Conservation (phyloP, 306 rosid species). For the Phaseolus lunatus region DNA sequence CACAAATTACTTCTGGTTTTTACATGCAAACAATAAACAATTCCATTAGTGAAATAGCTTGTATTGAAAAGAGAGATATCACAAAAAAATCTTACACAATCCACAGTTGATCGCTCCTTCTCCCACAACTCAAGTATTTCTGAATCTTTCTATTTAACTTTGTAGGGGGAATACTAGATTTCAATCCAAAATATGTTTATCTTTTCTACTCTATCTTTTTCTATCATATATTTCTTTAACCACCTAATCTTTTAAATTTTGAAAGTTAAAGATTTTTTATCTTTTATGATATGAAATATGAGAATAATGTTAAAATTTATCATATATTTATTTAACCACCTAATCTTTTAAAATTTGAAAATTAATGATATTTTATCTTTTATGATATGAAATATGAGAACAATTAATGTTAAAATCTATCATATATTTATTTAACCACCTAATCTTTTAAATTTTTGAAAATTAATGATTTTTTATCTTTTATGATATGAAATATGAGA, state of each 20-base stretch:
- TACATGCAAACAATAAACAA: neutral
- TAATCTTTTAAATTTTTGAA: neutral
- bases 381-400: too few relatives aligned
- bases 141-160: constrained; percentile 44
- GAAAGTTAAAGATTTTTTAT: neutral
- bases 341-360: too few relatives aligned
- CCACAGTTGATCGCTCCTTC: constrained; percentile 65
- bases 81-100: constrained; percentile 66
- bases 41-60: constrained; percentile 3
- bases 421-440: neutral
- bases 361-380: too few relatives aligned
- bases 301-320: neutral
- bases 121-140: constrained; percentile 76
- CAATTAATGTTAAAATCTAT: too few relatives aligned
- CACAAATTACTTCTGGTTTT: neutral
- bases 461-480: too few relatives aligned
- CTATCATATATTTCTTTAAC: neutral
- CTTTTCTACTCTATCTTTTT: neutral
- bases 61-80: constrained; percentile 30
- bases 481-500: too few relatives aligned
- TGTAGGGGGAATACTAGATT: neutral
- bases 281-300: neutral
- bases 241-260: neutral
- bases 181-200: neutral
- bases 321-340: too few relatives aligned